A percentile compares a stretch with the other conserved stretches of the same genome.
These are phyloP conservation scores for Diaporthe caulivora DNA, from an alignment of 2,329 filamentous ascomycete species.

Conservation along the genomic window DNA sequence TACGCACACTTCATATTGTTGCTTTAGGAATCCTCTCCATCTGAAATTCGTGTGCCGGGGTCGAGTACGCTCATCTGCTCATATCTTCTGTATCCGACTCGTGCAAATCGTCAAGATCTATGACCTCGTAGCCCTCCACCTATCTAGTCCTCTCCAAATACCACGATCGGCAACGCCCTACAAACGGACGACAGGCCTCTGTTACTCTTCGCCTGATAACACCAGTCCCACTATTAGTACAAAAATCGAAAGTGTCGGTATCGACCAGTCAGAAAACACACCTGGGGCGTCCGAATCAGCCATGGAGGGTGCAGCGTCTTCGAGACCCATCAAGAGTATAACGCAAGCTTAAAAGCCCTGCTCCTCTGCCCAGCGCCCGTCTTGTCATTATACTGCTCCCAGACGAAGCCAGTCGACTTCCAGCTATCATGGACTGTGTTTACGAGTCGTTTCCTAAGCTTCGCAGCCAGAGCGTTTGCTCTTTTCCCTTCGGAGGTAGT, in stretches of 20 bases:
- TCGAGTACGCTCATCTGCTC: neutral
- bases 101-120: conserved; percentile 15
- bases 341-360: conserved; percentile 79
- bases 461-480: conserved; percentile 40
- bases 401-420: conserved; percentile 76
- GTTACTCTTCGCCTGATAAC: conserved; percentile 12
- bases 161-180: conserved; percentile 12
- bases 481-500: neutral
- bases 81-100: conserved; percentile 8
- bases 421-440: conserved; percentile 59
- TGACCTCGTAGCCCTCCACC: conserved; percentile 14
- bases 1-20: too few relatives aligned
- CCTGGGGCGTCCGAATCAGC: conserved; percentile 15
- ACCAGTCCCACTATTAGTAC: conserved; percentile 10
- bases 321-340: conserved; percentile 72
- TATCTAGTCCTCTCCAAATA: conserved; percentile 12
- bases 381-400: conserved; percentile 79
- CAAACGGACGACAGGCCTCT: neutral
- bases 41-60: too few relatives aligned
- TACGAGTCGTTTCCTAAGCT: conserved; percentile 37
- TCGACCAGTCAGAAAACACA: conserved; percentile 17
- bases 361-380: conserved; percentile 75
- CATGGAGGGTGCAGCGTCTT: conserved; percentile 10
- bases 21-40: too few relatives aligned
- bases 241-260: conserved; percentile 8